Base-by-base conservation (phyloP, 306 rosid genomes). In the Echinosophora koreensis region DNA sequence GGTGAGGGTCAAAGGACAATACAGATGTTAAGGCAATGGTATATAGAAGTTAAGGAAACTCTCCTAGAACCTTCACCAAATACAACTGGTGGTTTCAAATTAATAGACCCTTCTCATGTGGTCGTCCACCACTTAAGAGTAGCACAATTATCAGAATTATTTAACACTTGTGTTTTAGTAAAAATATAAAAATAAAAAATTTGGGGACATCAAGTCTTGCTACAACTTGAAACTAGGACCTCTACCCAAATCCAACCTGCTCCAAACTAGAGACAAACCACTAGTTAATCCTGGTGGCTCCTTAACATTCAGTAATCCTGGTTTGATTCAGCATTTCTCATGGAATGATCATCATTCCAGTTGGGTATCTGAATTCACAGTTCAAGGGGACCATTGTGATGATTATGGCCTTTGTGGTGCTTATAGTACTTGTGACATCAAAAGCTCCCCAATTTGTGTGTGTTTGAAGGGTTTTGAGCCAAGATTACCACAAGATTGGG, bases 361-460 rank as follows among this genome's bases (percentile, higher is more conserved):
- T 50, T 87, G 91, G 91, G 38, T 35, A 3, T 47, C 64, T 27
- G 49, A 69, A 14, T 85, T 69, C 71, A 41, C 63, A 0, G 69
- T 83, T 57, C 82, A 83, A 65, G 81, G 79, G 27, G 86, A 83
- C 14, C 59, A 7, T 4, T 88, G 91, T 78, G 83, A 88, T 47
- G 70, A n/a, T 2, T 88, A 88, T 79, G 84, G 75, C 2, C 56
- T 49, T 6, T 88, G 91, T 57, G 91, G 91, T 42, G 73, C 82
- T 55, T 88, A 80, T 49, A 88, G 84, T 2, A 54, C 27, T 64
- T 85, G 89, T 18, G 13, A 9, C 34, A 66, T 51, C 1, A 69
- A 41, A 30, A 64, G 39, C 63, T 69, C 71, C 3, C 81, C 66
- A 0, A 12, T 74, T 17, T 81, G 88, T 52, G 30, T 56, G 44